phyloP scores from a whole-genome alignment of 768 basidiomycete genomes.

The Auricularia cornea region DNA sequence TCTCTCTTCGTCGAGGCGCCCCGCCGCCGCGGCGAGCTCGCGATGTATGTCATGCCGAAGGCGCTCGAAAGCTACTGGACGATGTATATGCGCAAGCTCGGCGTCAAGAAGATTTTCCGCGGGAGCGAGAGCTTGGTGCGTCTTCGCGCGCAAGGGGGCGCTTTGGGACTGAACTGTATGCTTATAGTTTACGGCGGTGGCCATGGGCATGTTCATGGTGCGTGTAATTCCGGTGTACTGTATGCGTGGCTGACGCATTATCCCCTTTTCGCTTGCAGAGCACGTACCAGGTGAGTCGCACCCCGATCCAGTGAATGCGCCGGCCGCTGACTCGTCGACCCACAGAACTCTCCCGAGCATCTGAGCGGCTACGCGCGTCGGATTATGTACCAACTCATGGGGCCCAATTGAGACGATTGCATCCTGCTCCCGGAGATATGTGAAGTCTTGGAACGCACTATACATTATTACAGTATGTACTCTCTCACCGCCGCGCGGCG shows the following conservation, averaged over 20 bases:
- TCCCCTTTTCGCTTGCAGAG: no score
- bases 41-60: slow-evolving; percentile 88
- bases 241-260: not conserved
- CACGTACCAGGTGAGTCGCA: slow-evolving; percentile 55
- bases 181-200: slow-evolving; percentile 52
- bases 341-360: slow-evolving; percentile 66
- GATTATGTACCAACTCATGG: slow-evolving; percentile 83
- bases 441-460: not conserved
- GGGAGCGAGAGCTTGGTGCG: slow-evolving; percentile 58
- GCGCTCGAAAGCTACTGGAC: slow-evolving; percentile 88
- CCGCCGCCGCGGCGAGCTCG: slow-evolving; percentile 80
- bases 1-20: slow-evolving; percentile 82
- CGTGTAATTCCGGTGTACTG: slow-evolving; percentile 15
- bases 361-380: slow-evolving; percentile 73
- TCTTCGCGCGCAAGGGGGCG: slow-evolving; percentile 34
- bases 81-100: slow-evolving; percentile 63
- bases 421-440: no score
- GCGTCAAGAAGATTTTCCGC: slow-evolving; percentile 53
- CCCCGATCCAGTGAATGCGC: not conserved
- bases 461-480: not conserved
- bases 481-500: no score
- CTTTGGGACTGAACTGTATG: slow-evolving; percentile 1
- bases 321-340: no score
- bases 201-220: slow-evolving; percentile 87
- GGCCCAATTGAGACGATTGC: slow-evolving; percentile 50